Evolutionary conservation across 345 rosid genomes (phyloP).

Genomic region (Salix dunnii): DNA sequence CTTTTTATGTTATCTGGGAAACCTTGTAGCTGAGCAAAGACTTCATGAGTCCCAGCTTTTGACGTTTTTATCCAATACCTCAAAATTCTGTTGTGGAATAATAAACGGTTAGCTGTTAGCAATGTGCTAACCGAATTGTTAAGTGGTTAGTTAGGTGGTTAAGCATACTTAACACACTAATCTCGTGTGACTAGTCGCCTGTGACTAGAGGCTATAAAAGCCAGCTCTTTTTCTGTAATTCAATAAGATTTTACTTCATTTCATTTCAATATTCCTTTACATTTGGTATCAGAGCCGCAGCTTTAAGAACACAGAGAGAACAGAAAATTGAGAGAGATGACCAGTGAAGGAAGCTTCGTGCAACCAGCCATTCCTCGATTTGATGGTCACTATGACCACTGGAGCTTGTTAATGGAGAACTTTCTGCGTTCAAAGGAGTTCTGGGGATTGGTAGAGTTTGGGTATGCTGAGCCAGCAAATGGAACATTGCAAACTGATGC

Average conservation of each 20-base stretch:
- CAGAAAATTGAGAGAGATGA: background rate
- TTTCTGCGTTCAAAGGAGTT: background rate
- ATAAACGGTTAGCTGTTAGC: too few relatives aligned
- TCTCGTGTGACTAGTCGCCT: too few relatives aligned
- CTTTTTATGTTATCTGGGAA: conserved; percentile 27
- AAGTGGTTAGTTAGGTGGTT: too few relatives aligned
- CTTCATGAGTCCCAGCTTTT: conserved; percentile 14
- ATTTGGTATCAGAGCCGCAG: background rate
- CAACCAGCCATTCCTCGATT: background rate
- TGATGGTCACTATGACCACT: conserved; percentile 4
- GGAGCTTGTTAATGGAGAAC: background rate
- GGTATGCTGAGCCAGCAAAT: background rate
- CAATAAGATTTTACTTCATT: too few relatives aligned
- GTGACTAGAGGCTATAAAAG: too few relatives aligned
- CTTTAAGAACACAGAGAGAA: background rate
- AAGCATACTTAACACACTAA: too few relatives aligned
- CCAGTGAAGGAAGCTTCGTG: background rate
- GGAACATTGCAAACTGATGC: background rate
- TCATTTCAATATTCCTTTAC: too few relatives aligned
- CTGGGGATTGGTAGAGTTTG: background rate
- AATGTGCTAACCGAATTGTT: too few relatives aligned
- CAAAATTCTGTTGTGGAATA: background rate
- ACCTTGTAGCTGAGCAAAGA: conserved; percentile 19
- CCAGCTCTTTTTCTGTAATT: too few relatives aligned
- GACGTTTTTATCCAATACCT: conserved; percentile 15